Percentiles rank a stretch among this genome's conserved stretches.
phyloP scores from a whole-genome alignment of 345 rosid genomes.

The Leavenworthia alabamica region DNA sequence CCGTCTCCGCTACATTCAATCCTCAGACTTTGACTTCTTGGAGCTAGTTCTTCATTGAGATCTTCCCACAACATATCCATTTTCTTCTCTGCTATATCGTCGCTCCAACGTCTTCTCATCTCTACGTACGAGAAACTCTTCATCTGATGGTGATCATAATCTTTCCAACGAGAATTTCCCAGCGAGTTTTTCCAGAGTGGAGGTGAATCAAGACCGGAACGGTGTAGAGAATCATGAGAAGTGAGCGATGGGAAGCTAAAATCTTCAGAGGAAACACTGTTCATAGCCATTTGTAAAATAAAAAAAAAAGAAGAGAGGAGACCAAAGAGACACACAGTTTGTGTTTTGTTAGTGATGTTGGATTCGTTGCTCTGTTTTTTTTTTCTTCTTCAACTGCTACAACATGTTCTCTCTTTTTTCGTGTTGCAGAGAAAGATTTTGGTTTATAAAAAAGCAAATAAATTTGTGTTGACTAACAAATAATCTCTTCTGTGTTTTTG shows the following conservation, averaged over 20 bases:
- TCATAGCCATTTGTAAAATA: constrained; percentile 5
- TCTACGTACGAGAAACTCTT: constrained; percentile 38
- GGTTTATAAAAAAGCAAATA: not conserved
- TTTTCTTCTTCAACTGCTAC: constrained; percentile 54
- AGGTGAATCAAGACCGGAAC: constrained; percentile 51
- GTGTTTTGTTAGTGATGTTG: constrained; percentile 32
- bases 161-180: constrained; percentile 21
- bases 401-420: constrained; percentile 17
- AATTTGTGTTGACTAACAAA: not conserved
- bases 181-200: constrained; percentile 59
- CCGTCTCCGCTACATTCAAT: not conserved
- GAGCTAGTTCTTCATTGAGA: constrained; percentile 51
- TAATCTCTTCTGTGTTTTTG: not conserved
- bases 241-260: constrained; percentile 59
- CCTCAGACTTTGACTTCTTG: constrained; percentile 24
- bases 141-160: constrained; percentile 4
- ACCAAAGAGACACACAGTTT: constrained; percentile 23
- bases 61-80: constrained; percentile 93
- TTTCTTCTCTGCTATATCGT: constrained; percentile 41
- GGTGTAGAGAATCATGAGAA: constrained; percentile 17
- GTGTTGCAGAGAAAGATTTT: constrained; percentile 14
- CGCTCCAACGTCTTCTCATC: constrained; percentile 16
- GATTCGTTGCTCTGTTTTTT: constrained; percentile 36
- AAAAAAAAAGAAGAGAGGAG: not conserved
- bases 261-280: constrained; percentile 38